A percentile compares a stretch with the other conserved stretches of the same genome.
Evolutionary conservation across 108 stramenopile genomes (phyloP).

Genomic region (Skeletonema tropicum): DNA sequence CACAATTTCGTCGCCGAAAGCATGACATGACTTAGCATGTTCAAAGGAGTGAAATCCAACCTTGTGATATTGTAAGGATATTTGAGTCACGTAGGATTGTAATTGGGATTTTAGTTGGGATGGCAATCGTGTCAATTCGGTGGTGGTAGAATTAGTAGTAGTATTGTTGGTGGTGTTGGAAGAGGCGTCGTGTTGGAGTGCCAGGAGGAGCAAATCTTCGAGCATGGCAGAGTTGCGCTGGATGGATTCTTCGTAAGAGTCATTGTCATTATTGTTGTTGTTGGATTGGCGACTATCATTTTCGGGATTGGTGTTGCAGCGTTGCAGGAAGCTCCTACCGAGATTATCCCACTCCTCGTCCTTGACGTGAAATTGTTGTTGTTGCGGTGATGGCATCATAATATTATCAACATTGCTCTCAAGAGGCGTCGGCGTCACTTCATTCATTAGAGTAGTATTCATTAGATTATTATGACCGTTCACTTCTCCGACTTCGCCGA

Average conservation of each 20-base stretch:
- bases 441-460: too few relatives aligned
- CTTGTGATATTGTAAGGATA: constrained; percentile 10
- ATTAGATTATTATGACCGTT: too few relatives aligned
- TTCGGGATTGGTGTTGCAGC: neutral
- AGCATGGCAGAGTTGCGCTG: constrained; percentile 20
- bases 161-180: neutral
- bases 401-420: neutral
- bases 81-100: neutral
- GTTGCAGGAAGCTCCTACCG: neutral
- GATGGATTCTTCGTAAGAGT: too few relatives aligned
- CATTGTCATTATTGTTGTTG: too few relatives aligned
- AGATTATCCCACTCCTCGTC: constrained; percentile 2
- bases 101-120: neutral
- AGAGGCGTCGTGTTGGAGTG: constrained; percentile 2
- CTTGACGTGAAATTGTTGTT: neutral
- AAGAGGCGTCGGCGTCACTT: too few relatives aligned
- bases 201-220: constrained; percentile 21
- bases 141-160: neutral
- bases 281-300: too few relatives aligned
- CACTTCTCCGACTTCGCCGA: too few relatives aligned
- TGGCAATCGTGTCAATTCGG: neutral
- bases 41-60: constrained; percentile 38
- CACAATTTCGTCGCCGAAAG: constrained; percentile 27
- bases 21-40: constrained; percentile 37
- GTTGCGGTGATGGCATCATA: neutral